phyloP scores from a whole-genome alignment of 2,329 filamentous ascomycete genomes.

The Phialophora verrucosa region DNA sequence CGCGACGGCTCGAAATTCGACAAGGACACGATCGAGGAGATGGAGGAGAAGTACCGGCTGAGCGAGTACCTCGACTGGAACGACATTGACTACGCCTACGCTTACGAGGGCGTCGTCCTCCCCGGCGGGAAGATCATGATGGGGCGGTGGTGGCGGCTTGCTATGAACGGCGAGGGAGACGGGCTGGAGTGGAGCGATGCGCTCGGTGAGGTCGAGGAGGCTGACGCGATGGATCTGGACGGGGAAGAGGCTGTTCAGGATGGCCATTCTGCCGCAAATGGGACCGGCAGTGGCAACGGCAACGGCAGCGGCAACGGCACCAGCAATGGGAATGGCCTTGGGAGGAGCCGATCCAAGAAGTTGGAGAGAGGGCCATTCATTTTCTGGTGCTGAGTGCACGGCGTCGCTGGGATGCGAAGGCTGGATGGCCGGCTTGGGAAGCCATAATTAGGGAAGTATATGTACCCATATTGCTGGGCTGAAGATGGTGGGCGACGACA shows the following conservation, averaged over 20 bases:
- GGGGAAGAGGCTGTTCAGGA: background rate
- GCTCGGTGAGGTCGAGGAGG: constrained; percentile 9
- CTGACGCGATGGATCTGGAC: constrained; percentile 21
- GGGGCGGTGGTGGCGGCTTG: constrained; percentile 56
- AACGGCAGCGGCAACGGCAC: background rate
- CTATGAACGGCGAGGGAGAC: constrained; percentile 22
- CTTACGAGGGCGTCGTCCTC: constrained; percentile 56
- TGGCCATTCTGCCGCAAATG: constrained; percentile 9
- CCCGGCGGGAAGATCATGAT: constrained; percentile 56
- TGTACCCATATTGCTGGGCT: background rate
- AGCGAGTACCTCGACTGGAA: constrained; percentile 33
- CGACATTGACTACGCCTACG: constrained; percentile 48
- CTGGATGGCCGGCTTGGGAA: background rate
- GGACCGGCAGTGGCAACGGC: background rate
- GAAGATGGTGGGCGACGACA: background rate
- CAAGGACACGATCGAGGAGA: constrained; percentile 27
- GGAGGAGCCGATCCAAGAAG: constrained; percentile 7
- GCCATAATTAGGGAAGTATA: background rate
- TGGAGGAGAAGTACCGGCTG: constrained; percentile 35
- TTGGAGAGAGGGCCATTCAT: constrained; percentile 37
- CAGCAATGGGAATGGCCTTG: background rate
- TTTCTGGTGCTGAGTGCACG: constrained; percentile 33
- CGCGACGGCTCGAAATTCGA: constrained; percentile 17
- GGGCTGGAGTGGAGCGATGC: constrained; percentile 32
- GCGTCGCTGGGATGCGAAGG: background rate